phyloP scores from a whole-genome alignment of 805 yeast genomes.

The Hemisphaericaspora nanyangensis region DNA sequence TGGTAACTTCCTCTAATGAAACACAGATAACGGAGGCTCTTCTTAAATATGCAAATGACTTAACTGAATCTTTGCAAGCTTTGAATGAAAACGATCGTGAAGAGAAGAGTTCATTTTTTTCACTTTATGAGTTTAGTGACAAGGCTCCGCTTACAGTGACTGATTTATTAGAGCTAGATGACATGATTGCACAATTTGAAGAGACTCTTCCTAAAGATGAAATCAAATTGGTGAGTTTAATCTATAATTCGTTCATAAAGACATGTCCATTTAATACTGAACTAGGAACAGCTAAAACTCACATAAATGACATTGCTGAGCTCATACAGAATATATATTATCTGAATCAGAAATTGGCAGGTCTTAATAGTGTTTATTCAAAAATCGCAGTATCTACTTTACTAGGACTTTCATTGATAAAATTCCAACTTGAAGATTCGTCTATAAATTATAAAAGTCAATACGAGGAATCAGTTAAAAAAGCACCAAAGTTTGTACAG shows the following conservation, averaged over 20 bases:
- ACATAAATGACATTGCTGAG: constrained; percentile 4
- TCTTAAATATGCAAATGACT: constrained; percentile 26
- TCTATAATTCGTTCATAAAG: constrained; percentile 6
- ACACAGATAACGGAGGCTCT: constrained; percentile 7
- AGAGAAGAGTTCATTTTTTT: constrained; percentile 5
- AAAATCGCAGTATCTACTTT: neutral
- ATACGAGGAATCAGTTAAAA: constrained; percentile 2
- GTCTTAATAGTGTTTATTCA: neutral
- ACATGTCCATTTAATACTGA: neutral
- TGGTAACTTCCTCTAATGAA: neutral
- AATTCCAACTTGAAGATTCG: neutral
- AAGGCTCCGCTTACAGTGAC: constrained; percentile 19
- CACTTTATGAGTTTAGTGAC: constrained; percentile 18
- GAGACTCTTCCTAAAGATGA: constrained; percentile 6
- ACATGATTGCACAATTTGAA: constrained; percentile 34
- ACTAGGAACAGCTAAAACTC: neutral
- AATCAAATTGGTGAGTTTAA: constrained; percentile 1
- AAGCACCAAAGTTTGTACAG: constrained; percentile 8
- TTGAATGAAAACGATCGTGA: neutral
- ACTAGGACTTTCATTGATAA: constrained; percentile 6
- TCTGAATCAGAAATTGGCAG: neutral
- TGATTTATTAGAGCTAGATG: constrained; percentile 32
- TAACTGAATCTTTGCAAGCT: constrained; percentile 18
- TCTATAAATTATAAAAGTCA: constrained; percentile 1
- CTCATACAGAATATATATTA: neutral